A percentile compares a stretch with the other conserved stretches of the same genome.
These are phyloP conservation scores for Lachnellula hyalina DNA, from an alignment of 2,329 filamentous ascomycete species.

Conservation along the genomic window DNA sequence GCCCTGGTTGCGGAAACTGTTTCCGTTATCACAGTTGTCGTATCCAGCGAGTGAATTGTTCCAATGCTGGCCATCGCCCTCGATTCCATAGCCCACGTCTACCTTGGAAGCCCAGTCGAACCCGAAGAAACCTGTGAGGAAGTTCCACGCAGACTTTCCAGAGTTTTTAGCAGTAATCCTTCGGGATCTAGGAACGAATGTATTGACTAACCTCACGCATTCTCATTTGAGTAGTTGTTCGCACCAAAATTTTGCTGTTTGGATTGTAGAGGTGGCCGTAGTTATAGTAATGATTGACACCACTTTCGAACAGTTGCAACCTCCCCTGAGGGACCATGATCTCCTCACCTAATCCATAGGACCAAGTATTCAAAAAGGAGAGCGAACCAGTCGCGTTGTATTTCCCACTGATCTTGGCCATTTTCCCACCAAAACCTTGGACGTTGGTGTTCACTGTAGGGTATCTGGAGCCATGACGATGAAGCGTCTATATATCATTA, in stretches of 20 bases:
- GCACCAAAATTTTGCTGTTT: constrained; percentile 64
- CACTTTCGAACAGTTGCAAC: constrained; percentile 67
- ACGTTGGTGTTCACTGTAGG: constrained; percentile 58
- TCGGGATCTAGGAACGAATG: too few species aligned
- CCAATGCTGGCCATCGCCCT: constrained; percentile 2
- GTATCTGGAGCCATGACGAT: constrained; percentile 68
- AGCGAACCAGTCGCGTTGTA: constrained; percentile 54
- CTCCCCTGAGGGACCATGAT: constrained; percentile 69
- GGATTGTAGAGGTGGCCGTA: constrained; percentile 58
- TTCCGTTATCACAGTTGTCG: constrained; percentile 59
- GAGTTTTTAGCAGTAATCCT: too few species aligned
- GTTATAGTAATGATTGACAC: constrained; percentile 62
- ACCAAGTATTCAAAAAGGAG: constrained; percentile 64
- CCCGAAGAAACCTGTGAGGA: constrained; percentile 74
- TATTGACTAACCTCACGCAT: constrained; percentile 58
- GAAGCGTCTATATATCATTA: constrained; percentile 53
- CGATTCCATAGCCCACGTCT: constrained; percentile 39
- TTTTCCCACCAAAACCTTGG: constrained; percentile 48
- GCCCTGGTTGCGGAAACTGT: constrained; percentile 38
- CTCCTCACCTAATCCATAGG: constrained; percentile 62
- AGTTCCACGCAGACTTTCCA: constrained; percentile 57
- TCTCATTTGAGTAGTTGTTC: constrained; percentile 70
- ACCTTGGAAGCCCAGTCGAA: constrained; percentile 68
- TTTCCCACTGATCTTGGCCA: constrained; percentile 49
- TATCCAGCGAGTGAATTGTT: constrained; percentile 70